Conservation (phyloP, 1,284 basidiomycete species). For the Ceratobasidium sp. region DNA sequence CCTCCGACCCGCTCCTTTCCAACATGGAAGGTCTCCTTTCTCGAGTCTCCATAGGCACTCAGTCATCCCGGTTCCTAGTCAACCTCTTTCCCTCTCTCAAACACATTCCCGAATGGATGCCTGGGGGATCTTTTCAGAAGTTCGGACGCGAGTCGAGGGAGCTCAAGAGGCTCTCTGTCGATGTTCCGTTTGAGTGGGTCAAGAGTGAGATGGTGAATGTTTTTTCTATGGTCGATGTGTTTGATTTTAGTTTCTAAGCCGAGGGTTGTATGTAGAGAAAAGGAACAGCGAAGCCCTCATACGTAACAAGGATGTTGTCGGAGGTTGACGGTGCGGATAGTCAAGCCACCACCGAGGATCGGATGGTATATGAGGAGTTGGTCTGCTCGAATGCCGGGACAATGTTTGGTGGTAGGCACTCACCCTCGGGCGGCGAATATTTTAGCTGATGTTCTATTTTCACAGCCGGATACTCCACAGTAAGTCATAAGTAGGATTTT, state of each 20-base stretch:
- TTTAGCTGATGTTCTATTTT: neutral
- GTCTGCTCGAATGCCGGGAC: slow-evolving; percentile 5
- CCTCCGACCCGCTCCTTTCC: slow-evolving; percentile 6
- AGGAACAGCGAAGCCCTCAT: slow-evolving; percentile 22
- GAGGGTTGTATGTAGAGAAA: neutral
- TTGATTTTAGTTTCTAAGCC: neutral
- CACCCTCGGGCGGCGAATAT: too few species aligned
- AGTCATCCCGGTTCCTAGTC: slow-evolving; percentile 7
- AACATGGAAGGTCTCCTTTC: slow-evolving; percentile 7
- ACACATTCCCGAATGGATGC: slow-evolving; percentile 38
- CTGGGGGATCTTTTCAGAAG: slow-evolving; percentile 22
- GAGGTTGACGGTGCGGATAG: slow-evolving; percentile 10
- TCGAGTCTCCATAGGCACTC: neutral
- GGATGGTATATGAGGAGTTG: slow-evolving; percentile 16
- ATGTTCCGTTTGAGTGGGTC: slow-evolving; percentile 27
- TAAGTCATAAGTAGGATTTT: neutral
- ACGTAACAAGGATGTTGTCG: slow-evolving; percentile 23
- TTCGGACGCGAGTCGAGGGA: slow-evolving; percentile 18
- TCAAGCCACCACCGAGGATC: too few species aligned
- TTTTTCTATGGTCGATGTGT: neutral
- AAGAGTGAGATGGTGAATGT: slow-evolving; percentile 31
- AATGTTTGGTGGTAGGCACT: slow-evolving; percentile 31
- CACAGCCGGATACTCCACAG: slow-evolving; percentile 25
- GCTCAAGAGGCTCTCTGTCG: neutral
- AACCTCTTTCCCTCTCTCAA: slow-evolving; percentile 29